phyloP scores from a whole-genome alignment of 1,284 basidiomycete genomes.

The Cerrena zonata region DNA sequence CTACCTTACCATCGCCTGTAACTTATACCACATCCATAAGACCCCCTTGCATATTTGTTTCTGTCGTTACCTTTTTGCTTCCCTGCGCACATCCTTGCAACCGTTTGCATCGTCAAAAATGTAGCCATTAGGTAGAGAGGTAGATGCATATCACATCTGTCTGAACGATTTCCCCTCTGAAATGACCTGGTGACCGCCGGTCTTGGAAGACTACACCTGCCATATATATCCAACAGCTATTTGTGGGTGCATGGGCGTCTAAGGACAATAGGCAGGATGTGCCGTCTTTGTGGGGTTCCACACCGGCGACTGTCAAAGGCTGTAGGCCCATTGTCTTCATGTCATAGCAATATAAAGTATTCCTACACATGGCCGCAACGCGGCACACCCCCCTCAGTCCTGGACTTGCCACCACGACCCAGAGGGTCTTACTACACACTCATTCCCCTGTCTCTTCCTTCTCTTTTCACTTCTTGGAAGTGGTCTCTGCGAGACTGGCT shows the following conservation, averaged over 20 bases:
- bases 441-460: not conserved
- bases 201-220: not conserved
- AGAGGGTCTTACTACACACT: not conserved
- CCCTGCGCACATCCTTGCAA: not conserved
- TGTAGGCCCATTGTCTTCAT: constrained; percentile 1
- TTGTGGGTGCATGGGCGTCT: not conserved
- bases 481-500: not conserved
- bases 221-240: not conserved
- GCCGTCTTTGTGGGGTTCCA: not conserved
- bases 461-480: not conserved
- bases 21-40: constrained; percentile 1
- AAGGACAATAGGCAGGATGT: not conserved
- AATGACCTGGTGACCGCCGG: too few species aligned
- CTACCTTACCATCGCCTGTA: not conserved
- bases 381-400: not conserved
- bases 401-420: not conserved
- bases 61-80: not conserved
- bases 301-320: not conserved
- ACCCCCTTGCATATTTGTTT: not conserved
- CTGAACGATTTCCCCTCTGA: too few species aligned
- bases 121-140: not conserved
- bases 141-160: too few species aligned
- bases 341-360: not conserved
- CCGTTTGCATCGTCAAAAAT: too few species aligned
- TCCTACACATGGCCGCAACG: not conserved